Conservation (phyloP, 108 stramenopile species). For the Nitzschia sp. region DNA sequence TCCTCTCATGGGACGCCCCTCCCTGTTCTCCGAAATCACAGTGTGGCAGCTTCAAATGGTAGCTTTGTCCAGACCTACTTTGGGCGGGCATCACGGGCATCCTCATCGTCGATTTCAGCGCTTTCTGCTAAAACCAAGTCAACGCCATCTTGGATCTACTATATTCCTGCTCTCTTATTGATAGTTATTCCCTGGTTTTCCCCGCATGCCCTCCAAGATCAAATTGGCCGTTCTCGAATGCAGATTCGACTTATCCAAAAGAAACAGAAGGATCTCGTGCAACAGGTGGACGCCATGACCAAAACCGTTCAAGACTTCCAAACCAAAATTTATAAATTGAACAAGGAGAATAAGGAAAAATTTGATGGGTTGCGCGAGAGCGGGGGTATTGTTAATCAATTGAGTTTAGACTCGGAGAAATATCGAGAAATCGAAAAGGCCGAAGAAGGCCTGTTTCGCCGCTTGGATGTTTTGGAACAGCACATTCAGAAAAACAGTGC, state of each 20-base stretch:
- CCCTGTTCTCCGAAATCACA: background rate
- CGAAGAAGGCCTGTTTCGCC: constrained; percentile 12
- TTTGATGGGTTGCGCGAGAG: background rate
- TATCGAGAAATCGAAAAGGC: constrained; percentile 21
- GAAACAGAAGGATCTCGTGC: constrained; percentile 1
- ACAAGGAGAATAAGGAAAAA: background rate
- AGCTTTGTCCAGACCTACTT: too few relatives aligned
- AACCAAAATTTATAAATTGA: background rate
- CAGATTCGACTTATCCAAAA: background rate
- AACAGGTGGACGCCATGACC: background rate
- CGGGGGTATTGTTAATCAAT: background rate
- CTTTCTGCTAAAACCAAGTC: background rate
- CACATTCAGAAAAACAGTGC: constrained; percentile 19
- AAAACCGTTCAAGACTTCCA: background rate
- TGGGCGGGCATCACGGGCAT: background rate
- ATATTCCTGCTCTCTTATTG: constrained; percentile 4
- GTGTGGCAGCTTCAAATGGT: background rate
- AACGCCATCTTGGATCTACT: background rate
- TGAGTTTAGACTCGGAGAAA: constrained; percentile 12
- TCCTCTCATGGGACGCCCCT: background rate
- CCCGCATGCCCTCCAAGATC: background rate
- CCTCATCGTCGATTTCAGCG: background rate
- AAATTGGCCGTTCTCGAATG: background rate
- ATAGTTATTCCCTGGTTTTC: background rate
- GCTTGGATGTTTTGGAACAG: constrained; percentile 25